Evolutionary conservation across 345 rosid species (phyloP).

Genomic region (Fremontodendron californicum): DNA sequence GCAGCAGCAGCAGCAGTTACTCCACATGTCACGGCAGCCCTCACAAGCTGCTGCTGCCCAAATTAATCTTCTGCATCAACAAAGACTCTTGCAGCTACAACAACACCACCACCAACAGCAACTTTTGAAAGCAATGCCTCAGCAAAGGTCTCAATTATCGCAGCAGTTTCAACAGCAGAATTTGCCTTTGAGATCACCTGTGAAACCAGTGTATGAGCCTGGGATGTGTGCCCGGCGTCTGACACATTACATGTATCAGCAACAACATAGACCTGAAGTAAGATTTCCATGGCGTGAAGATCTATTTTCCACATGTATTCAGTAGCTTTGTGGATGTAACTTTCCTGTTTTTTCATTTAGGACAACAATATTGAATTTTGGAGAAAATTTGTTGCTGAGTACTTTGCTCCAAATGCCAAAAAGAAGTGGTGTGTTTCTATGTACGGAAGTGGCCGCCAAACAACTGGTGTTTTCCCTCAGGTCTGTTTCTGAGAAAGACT

Average conservation of each 20-base stretch:
- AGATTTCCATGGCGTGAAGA: conserved; percentile 20
- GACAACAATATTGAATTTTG: conserved; percentile 96
- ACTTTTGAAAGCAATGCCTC: conserved; percentile 79
- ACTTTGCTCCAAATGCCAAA: conserved; percentile 87
- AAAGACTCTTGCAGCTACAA: conserved; percentile 68
- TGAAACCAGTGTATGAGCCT: conserved; percentile 74
- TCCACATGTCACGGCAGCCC: conserved; percentile 81
- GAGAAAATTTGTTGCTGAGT: conserved; percentile 92
- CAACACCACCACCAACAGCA: conserved; percentile 73
- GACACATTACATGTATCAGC: conserved; percentile 84
- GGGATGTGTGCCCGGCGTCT: conserved; percentile 95
- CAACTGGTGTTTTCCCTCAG: conserved; percentile 95
- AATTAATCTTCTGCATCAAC: conserved; percentile 67
- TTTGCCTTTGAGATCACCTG: conserved; percentile 62
- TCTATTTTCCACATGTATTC: conserved; percentile 5
- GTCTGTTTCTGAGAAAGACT: conserved; percentile 37
- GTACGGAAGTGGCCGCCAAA: conserved; percentile 96
- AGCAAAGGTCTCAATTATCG: conserved; percentile 64
- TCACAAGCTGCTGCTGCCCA: conserved; percentile 67
- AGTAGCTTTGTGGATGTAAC: conserved; percentile 21
- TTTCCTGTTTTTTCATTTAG: conserved; percentile 38
- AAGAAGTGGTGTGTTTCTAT: conserved; percentile 98
- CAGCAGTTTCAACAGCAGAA: conserved; percentile 82
- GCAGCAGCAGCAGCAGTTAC: conserved; percentile 72
- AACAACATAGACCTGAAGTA: conserved; percentile 96